phyloP scores from a whole-genome alignment of 768 basidiomycete genomes.

The Mycena vitilis region DNA sequence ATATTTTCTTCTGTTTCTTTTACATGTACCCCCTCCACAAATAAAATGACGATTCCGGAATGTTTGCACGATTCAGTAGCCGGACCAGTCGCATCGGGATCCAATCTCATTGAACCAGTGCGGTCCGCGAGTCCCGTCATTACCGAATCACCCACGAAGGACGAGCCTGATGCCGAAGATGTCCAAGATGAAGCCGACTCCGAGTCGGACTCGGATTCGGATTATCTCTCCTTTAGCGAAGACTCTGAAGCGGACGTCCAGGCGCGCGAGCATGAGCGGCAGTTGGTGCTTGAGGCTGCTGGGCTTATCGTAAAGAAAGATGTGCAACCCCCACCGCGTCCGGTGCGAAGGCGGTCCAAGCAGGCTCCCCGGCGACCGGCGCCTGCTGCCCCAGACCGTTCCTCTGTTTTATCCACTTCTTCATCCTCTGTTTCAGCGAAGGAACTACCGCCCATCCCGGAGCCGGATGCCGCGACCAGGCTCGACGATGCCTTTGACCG shows the following conservation, averaged over 20 bases:
- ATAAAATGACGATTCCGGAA: slow-evolving; percentile 29
- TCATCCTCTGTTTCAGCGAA: slow-evolving; percentile 49
- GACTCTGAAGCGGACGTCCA: slow-evolving; percentile 64
- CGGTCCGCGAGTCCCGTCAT: slow-evolving; percentile 25
- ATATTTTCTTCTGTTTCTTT: slow-evolving; percentile 71
- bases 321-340: slow-evolving; percentile 60
- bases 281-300: slow-evolving; percentile 88
- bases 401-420: slow-evolving; percentile 42
- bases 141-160: slow-evolving; percentile 9
- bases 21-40: slow-evolving; percentile 54
- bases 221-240: slow-evolving; percentile 57
- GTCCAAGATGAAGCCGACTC: slow-evolving; percentile 34
- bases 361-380: slow-evolving; percentile 54
- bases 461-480: slow-evolving; percentile 47
- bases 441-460: slow-evolving; percentile 68
- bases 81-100: slow-evolving; percentile 11
- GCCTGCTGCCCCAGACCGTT: slow-evolving; percentile 54
- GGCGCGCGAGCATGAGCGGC: slow-evolving; percentile 79
- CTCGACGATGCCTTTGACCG: slow-evolving; percentile 91
- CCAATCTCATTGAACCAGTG: slow-evolving; percentile 13
- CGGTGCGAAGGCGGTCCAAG: slow-evolving; percentile 46
- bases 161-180: slow-evolving; percentile 27
- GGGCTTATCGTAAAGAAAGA: slow-evolving; percentile 83
- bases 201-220: slow-evolving; percentile 49
- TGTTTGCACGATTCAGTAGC: slow-evolving; percentile 1